Evolutionary conservation across 768 basidiomycete genomes (phyloP), one percentile per base, ranked within the genome.

Genomic region (Leucocoprinus sp.): DNA sequence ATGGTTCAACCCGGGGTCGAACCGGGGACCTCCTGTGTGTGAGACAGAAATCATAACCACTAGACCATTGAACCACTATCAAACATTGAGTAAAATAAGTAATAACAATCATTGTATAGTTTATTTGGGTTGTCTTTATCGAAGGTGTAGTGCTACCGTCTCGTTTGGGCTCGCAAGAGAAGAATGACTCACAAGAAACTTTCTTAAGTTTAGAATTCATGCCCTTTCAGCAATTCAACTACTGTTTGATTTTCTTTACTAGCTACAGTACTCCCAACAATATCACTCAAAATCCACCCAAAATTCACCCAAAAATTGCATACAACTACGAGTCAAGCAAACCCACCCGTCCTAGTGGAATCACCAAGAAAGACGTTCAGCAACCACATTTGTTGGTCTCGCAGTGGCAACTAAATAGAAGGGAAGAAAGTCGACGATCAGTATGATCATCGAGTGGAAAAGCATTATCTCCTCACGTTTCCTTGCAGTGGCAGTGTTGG

Each of bases 21-120:
- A 62, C 60, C 54, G 60, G 57, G 52, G 60, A 62, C 60, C 62
- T 59, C 60, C 57, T 60, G 59, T 55, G 62, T 60, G 60, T 62
- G 55, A 60, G 55, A 56, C 67, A 69, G 66, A 71, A 64, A 69
- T 67, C 66, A 71, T 71, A 71, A 71, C 69, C 69, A 69, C 70
- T 71, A 70, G 67, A 67, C 70, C 66, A 72, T 65, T 71, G 65
- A 65, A 71, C 69, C 69, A 33, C 41, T 45, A 21, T 15, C 23
- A 15, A 15, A 5, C 38, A 3, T 38, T 28, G 3, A 22, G 6
- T 5, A 18, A 12, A 7, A 15, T 21, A 23, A 8, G 21, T 11
- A 2, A 9, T 29, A 9, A 27, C 17, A 8, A 11, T n/a, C 34
- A 36, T 17, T n/a, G n/a, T 36, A 8, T 7, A 29, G 28, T 7